These are phyloP conservation scores for Trametes pubescens DNA, from an alignment of 1,284 basidiomycete genomes.

Conservation along the genomic window DNA sequence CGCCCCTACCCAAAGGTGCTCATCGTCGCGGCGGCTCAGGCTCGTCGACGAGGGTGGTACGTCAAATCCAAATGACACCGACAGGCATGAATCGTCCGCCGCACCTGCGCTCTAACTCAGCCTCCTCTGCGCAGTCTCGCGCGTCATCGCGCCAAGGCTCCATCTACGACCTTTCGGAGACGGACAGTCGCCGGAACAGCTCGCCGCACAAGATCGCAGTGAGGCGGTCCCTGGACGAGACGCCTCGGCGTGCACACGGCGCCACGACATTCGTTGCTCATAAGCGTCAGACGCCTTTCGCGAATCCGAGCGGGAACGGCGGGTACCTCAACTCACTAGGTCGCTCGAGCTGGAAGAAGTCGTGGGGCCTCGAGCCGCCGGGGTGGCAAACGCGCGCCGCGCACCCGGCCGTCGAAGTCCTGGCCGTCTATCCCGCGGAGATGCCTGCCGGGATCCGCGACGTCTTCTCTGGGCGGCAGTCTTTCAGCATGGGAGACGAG, in stretches of 20 bases:
- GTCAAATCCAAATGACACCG: slow-evolving; percentile 60
- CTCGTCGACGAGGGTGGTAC: slow-evolving; percentile 79
- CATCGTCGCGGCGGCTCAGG: slow-evolving; percentile 78
- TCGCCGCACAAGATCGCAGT: slow-evolving; percentile 59
- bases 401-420: slow-evolving; percentile 75
- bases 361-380: slow-evolving; percentile 85
- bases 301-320: slow-evolving; percentile 54
- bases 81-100: slow-evolving; percentile 44
- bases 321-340: slow-evolving; percentile 56
- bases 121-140: slow-evolving; percentile 76
- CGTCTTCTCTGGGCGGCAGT: slow-evolving; percentile 75
- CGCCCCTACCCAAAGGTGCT: slow-evolving; percentile 69
- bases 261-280: slow-evolving; percentile 75
- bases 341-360: slow-evolving; percentile 86
- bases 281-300: slow-evolving; percentile 74
- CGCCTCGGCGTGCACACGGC: slow-evolving; percentile 52
- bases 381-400: slow-evolving; percentile 80
- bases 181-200: slow-evolving; percentile 59
- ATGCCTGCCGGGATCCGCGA: slow-evolving; percentile 64
- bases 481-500: slow-evolving; percentile 71
- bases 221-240: slow-evolving; percentile 58
- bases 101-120: slow-evolving; percentile 75
- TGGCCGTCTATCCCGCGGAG: slow-evolving; percentile 68
- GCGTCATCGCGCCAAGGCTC: slow-evolving; percentile 77
- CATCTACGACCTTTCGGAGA: slow-evolving; percentile 77